Evolutionary conservation across 805 yeast species (phyloP).

Genomic region (Suhomyces canberraensis): DNA sequence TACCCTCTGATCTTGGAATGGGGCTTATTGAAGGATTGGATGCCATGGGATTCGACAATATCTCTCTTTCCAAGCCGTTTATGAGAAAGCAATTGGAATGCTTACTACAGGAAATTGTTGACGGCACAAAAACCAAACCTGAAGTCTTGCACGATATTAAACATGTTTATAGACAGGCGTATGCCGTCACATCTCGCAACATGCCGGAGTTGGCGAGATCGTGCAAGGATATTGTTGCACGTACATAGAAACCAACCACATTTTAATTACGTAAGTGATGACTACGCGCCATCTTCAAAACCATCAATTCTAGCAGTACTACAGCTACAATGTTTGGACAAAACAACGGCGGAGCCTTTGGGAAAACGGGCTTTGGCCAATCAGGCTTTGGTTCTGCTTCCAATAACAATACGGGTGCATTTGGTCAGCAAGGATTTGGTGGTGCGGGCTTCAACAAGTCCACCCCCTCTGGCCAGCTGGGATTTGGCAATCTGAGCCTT

Average conservation of each 20-base stretch:
- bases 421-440: too few species aligned
- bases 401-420: too few species aligned
- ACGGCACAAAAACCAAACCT: constrained; percentile 52
- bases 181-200: constrained; percentile 43
- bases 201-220: constrained; percentile 30
- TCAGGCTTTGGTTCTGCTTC: constrained; percentile 10
- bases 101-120: constrained; percentile 62
- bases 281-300: background rate
- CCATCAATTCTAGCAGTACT: background rate
- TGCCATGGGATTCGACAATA: constrained; percentile 64
- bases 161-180: constrained; percentile 60
- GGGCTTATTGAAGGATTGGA: constrained; percentile 88
- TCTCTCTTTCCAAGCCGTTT: constrained; percentile 84
- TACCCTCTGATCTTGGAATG: constrained; percentile 82
- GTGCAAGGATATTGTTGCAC: constrained; percentile 11
- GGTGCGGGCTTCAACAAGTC: too few species aligned
- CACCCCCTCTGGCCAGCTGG: too few species aligned
- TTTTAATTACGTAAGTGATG: background rate
- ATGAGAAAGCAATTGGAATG: constrained; percentile 73
- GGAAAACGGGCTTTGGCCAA: constrained; percentile 7
- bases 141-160: constrained; percentile 56
- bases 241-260: too few species aligned
- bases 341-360: constrained; percentile 1
- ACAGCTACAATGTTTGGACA: background rate
- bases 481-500: too few species aligned